phyloP scores from a whole-genome alignment of 306 rosid species.

The Glycine tomentella region DNA sequence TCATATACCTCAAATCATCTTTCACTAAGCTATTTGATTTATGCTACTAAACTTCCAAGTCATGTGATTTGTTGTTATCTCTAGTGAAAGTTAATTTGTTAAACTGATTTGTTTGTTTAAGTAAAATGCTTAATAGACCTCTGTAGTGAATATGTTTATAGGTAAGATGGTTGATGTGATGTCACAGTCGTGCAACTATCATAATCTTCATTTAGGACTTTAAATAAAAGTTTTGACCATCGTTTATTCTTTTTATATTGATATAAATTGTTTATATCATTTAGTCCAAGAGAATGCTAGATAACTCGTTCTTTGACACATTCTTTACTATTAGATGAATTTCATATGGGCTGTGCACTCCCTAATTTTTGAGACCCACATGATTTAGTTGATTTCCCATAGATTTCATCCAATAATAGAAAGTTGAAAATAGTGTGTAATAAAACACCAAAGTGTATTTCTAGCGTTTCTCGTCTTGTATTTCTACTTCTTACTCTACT shows the following conservation, averaged over 20 bases:
- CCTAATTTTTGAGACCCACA: neutral
- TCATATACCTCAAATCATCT: constrained; percentile 34
- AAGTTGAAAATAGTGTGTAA: neutral
- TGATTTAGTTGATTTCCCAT: neutral
- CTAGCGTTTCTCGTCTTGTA: neutral
- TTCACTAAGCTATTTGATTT: constrained; percentile 2
- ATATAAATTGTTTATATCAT: constrained; percentile 16
- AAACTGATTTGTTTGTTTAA: constrained; percentile 4
- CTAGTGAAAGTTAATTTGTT: neutral
- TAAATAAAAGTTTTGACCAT: constrained; percentile 10
- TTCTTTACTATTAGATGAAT: neutral
- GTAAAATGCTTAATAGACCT: constrained; percentile 15
- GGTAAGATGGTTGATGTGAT: neutral
- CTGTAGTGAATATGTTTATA: neutral
- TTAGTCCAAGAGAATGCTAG: neutral
- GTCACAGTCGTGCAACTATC: neutral
- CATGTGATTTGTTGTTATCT: no score
- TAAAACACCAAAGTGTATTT: neutral
- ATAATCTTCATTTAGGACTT: constrained; percentile 36
- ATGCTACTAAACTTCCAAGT: constrained; percentile 3
- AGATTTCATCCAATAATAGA: neutral
- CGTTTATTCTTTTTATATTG: neutral
- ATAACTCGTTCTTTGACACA: neutral
- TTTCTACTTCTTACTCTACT: constrained; percentile 2
- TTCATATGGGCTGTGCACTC: neutral